Percentiles rank a stretch among this genome's conserved stretches.
phyloP scores from a whole-genome alignment of 371 early-diverging fungal species.

The Batrachochytrium dendrobatidis region DNA sequence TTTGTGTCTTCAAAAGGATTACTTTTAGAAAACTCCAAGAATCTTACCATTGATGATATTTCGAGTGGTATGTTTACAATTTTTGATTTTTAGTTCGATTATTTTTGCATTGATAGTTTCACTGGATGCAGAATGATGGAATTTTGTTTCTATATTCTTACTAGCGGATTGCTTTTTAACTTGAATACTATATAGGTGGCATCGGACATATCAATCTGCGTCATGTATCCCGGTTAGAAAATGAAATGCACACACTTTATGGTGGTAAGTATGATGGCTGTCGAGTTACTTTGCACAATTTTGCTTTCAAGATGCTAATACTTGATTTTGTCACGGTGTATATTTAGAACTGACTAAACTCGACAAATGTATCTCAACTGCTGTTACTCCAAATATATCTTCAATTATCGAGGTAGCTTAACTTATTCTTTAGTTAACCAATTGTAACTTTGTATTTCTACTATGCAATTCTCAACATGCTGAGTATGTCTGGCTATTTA shows the following conservation, averaged over 20 bases:
- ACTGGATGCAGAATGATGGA: too few species aligned
- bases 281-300: too few species aligned
- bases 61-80: neutral
- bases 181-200: too few species aligned
- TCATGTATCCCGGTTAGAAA: constrained; percentile 14
- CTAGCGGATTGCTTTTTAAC: too few species aligned
- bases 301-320: neutral
- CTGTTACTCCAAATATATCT: neutral
- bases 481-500: too few species aligned
- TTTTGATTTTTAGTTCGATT: too few species aligned
- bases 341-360: neutral
- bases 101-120: too few species aligned
- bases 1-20: constrained; percentile 10
- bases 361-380: neutral
- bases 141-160: too few species aligned
- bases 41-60: constrained; percentile 2
- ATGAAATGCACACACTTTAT: constrained; percentile 9
- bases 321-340: neutral
- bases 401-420: neutral
- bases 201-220: constrained; percentile 14
- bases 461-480: too few species aligned
- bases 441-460: too few species aligned
- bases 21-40: neutral
- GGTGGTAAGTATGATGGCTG: constrained; percentile 3
- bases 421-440: too few species aligned